Percentiles rank a stretch among this genome's conserved stretches.
Evolutionary conservation across 208 protist genomes (phyloP).

Genomic region (Acanthamoeba castellanii): DNA sequence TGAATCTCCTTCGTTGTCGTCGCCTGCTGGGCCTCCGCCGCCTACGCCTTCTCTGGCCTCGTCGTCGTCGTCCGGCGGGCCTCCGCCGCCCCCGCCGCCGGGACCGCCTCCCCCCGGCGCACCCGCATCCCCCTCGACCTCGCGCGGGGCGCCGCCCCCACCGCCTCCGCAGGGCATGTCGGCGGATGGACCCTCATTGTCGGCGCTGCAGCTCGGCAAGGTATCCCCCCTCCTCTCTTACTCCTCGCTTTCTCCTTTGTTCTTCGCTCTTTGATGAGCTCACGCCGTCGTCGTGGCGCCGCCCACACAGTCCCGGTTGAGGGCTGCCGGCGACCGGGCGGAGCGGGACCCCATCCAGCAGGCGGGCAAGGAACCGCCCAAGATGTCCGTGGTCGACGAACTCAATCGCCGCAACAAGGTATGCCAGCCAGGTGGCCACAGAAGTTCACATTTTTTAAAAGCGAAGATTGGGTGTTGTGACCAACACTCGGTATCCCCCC

Average conservation of each 20-base stretch:
- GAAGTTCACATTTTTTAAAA: not conserved
- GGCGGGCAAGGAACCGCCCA: not conserved
- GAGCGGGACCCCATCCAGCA: not conserved
- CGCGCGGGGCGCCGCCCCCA: not conserved
- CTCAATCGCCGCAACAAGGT: conserved; percentile 3
- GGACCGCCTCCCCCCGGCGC: not conserved
- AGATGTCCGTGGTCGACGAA: conserved; percentile 1
- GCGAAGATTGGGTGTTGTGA: too few relatives aligned
- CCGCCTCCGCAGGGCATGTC: not conserved
- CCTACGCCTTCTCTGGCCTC: not conserved
- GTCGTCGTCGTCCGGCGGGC: not conserved
- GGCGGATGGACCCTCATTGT: not conserved
- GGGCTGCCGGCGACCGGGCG: not conserved
- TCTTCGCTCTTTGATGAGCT: too few relatives aligned
- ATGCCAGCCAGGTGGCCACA: not conserved
- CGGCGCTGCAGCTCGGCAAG: not conserved
- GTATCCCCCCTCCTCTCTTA: not conserved
- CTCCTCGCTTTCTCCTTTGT: too few relatives aligned
- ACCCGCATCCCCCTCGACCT: not conserved
- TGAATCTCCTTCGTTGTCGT: not conserved
- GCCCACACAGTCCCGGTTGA: not conserved
- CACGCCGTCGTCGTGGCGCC: too few relatives aligned
- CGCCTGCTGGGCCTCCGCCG: too few relatives aligned
- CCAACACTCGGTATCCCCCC: too few relatives aligned
- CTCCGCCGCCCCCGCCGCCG: not conserved